These are phyloP conservation scores for Diaporthe sp. DNA, from an alignment of 2,329 filamentous ascomycete genomes.

Conservation along the genomic window DNA sequence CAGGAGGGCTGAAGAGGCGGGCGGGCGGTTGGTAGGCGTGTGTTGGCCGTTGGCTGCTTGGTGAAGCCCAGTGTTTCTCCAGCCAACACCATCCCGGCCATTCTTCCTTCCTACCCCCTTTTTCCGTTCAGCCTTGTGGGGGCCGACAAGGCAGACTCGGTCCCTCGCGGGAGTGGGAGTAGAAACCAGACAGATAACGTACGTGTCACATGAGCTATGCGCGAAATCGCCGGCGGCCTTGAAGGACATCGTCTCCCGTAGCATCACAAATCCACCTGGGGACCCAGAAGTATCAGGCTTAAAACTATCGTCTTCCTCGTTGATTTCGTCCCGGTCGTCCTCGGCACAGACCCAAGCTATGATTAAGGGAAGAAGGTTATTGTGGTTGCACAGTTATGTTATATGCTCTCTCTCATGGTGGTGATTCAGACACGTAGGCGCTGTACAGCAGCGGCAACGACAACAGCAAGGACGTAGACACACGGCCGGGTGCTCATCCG, in stretches of 20 bases:
- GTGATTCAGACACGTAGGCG: background rate
- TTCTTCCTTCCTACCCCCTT: background rate
- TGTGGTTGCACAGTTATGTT: background rate
- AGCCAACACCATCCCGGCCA: background rate
- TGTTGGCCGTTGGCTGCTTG: background rate
- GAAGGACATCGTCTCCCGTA: background rate
- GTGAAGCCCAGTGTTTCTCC: background rate
- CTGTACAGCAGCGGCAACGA: conserved; percentile 6
- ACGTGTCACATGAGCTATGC: background rate
- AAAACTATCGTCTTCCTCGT: conserved; percentile 11
- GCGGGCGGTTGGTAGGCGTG: background rate
- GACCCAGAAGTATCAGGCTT: background rate
- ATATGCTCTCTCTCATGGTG: background rate
- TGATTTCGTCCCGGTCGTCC: background rate
- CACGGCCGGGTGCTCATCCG: background rate
- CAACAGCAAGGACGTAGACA: background rate
- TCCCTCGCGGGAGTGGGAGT: no score
- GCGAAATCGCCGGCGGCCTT: background rate
- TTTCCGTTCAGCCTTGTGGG: conserved; percentile 27
- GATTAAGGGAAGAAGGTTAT: background rate
- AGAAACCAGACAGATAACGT: background rate
- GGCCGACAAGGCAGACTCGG: conserved; percentile 18
- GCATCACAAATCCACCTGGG: background rate
- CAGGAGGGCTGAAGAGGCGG: background rate
- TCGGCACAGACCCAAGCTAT: background rate